Percentiles rank a stretch among this genome's conserved stretches.
phyloP scores from a whole-genome alignment of 345 rosid species.

The Eucalyptus victrix region DNA sequence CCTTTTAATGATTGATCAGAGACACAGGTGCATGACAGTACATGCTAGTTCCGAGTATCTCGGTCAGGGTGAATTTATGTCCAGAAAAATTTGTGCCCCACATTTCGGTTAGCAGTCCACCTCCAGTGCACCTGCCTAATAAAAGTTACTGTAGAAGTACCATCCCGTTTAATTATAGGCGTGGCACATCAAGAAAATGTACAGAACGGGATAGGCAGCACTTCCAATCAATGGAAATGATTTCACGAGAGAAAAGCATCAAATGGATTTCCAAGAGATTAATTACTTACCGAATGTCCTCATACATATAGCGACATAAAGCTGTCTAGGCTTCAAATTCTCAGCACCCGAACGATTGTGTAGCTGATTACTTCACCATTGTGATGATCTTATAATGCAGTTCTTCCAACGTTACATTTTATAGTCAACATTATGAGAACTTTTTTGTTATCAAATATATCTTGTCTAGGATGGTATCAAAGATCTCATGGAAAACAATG shows the following conservation, averaged over 20 bases:
- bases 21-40: neutral
- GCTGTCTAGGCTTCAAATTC: constrained; percentile 67
- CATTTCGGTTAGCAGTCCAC: neutral
- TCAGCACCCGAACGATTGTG: constrained; percentile 27
- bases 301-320: constrained; percentile 63
- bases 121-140: neutral
- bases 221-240: neutral
- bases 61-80: neutral
- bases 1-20: neutral
- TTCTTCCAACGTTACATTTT: constrained; percentile 30
- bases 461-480: no score
- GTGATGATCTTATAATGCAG: constrained; percentile 45
- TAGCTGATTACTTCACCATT: constrained; percentile 54
- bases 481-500: neutral
- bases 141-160: neutral
- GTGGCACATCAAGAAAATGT: neutral
- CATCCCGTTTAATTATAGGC: neutral
- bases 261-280: neutral
- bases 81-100: neutral
- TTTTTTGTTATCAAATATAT: no score
- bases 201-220: neutral
- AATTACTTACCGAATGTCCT: constrained; percentile 59
- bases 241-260: neutral
- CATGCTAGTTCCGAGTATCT: neutral
- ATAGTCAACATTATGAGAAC: neutral